phyloP scores from a whole-genome alignment of 305 asterid species.

The Fraxinus greggii region DNA sequence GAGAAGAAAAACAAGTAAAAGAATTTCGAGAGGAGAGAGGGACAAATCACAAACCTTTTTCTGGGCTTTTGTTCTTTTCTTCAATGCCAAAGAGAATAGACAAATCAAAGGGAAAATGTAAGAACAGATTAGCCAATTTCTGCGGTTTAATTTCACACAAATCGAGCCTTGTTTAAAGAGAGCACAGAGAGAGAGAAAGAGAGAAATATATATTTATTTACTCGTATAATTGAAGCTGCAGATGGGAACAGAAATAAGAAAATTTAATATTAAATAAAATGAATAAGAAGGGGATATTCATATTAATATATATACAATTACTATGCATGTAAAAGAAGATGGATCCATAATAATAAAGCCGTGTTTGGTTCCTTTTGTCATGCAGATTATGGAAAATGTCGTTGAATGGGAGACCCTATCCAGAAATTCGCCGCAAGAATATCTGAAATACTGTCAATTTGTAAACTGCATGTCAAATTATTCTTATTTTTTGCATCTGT shows the following conservation, averaged over 20 bases:
- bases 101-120: constrained; percentile 27
- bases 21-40: background rate
- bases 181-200: too few species aligned
- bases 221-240: background rate
- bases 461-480: background rate
- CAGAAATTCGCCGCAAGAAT: constrained; percentile 51
- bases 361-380: background rate
- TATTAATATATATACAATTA: too few species aligned
- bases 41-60: constrained; percentile 2
- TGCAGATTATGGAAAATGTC: constrained; percentile 48
- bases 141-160: constrained; percentile 34
- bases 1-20: background rate
- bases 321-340: background rate
- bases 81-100: constrained; percentile 33
- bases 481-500: background rate
- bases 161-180: constrained; percentile 36
- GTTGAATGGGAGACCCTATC: constrained; percentile 62
- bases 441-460: constrained; percentile 43
- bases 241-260: constrained; percentile 28
- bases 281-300: too few species aligned
- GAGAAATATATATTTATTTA: background rate
- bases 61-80: constrained; percentile 14
- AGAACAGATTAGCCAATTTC: constrained; percentile 28
- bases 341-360: background rate
- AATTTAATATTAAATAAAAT: background rate